Conservation (phyloP, 768 basidiomycete species). For the Termitomyces sp. region DNA sequence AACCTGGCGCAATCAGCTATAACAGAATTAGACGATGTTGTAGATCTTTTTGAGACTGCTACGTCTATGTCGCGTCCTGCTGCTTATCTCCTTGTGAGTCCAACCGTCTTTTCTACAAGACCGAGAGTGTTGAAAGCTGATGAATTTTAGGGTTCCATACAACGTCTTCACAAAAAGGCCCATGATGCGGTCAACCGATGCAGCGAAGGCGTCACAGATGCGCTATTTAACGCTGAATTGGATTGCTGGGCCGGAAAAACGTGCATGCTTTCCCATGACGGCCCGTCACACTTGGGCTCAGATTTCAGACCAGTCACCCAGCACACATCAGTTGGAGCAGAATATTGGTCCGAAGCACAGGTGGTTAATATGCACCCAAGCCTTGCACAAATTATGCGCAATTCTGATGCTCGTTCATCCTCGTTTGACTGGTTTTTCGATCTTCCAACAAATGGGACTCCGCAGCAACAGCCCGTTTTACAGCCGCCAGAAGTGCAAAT, state of each 20-base stretch:
- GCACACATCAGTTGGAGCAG: conserved; percentile 7
- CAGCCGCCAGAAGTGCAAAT: conserved; percentile 4
- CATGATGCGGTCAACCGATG: conserved; percentile 32
- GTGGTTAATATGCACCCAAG: conserved; percentile 37
- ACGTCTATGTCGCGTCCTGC: conserved; percentile 40
- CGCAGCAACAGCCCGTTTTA: background rate
- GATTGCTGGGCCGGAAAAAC: conserved; percentile 55
- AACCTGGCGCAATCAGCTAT: conserved; percentile 41
- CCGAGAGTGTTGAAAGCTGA: background rate
- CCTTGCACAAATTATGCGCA: conserved; percentile 42
- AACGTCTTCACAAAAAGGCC: conserved; percentile 36
- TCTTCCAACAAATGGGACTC: conserved; percentile 12
- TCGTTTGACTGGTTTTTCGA: conserved; percentile 20
- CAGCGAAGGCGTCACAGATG: conserved; percentile 20
- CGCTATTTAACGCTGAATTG: conserved; percentile 41
- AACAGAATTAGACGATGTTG: conserved; percentile 40
- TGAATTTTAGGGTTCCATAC: conserved; percentile 32
- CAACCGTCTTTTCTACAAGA: background rate
- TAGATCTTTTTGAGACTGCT: conserved; percentile 42
- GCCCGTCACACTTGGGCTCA: background rate
- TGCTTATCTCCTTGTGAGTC: conserved; percentile 35
- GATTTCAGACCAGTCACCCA: background rate
- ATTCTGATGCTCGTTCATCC: conserved; percentile 24
- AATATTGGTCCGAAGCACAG: conserved; percentile 4
- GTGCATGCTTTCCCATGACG: conserved; percentile 27